Base-by-base conservation (phyloP, 2,329 filamentous ascomycete genomes). In the Fusarium buxicola region DNA sequence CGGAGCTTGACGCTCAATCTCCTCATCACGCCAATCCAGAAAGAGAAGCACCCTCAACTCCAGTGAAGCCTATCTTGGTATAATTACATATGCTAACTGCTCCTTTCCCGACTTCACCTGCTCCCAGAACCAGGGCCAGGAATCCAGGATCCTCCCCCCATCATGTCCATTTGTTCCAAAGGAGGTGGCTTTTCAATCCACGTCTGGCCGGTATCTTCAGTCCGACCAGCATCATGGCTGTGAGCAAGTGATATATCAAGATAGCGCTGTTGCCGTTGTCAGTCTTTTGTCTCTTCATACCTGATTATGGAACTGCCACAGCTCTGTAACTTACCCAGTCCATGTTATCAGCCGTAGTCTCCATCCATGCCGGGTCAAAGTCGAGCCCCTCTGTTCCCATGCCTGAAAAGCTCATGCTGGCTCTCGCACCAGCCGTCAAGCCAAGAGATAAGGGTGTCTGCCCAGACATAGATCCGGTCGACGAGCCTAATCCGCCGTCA, bases 291-390 rank as follows among this genome's bases (percentile, higher is more conserved):
- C 27, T 43, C 18, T 34, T 25, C 40, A 45, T 10, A 21, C 44
- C 41, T 40, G 21, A 18, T 30, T 15, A 40, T 25, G 13, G 39
- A 28, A 24, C 46, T 54, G 31, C 7, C 30, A 16, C 8, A 43
- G 31, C 38, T 45, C 43, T 13, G 11, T 16, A 31, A 72, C 76
- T 60, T 66, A 78, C 77, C 77, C 77, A 79, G 55, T 79, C 77
- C 71, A 79, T 74, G 49, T 69, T 72, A 21, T 73, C 66, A 27
- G 61, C 63, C 46, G 68, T 64, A 11, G 67, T 66, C 27, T 72
- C 63, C 56, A 77, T 73, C 77, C 76, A 78, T 15, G 75, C 71
- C n/a, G 72, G 58, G 48, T 78, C 76, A 51, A 78, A 73, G 13
- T 71, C 62, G 18, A 74, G 59, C 8, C 60, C 66, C 31, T 55